Base-by-base conservation (phyloP, 164 flowering plant species). In the Nymphaea thermarum region DNA sequence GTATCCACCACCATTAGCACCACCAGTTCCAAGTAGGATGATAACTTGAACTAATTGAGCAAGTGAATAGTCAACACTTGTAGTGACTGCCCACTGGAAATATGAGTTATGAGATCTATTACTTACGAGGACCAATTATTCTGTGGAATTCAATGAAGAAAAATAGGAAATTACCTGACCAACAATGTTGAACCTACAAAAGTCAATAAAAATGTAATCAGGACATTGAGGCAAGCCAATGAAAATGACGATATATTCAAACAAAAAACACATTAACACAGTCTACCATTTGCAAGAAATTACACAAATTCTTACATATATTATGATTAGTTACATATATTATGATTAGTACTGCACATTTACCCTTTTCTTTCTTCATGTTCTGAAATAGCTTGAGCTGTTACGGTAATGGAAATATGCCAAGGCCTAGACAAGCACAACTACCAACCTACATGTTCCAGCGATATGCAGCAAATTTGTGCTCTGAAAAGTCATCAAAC, bases 41-140 rank as follows among this genome's bases (percentile, higher is more conserved):
- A 94, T 94, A 72, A 94, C 97, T 76, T 88, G 88, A 80, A 94
- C 80, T 77, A 94, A 73, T 82, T 87, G 87, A 16, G 98, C 97
- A 43, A 91, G 89, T 7, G 97, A 91, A 78, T 76, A 94, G 77
- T 91, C 96, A 4, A 91, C 72, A 75, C 98, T 94, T 6, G 98
- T 82, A 10, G 98, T 94, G n/a, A 89, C 92, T 44, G 98, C 96
- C 98, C 98, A 94, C 98, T 94, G 96, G 85, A 87, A 65, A 81
- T 25, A 63, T 65, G 45, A 64, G 36, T 73, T 64, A 41, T 17
- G 8, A 17, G 36, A 12, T 62, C 4, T 17, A 62, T 51, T 62
- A 5, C 64, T 12, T 17, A 7, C 5, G 15, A 51, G 57, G 14
- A 41, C 18, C 42, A 62, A 62, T 0, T 62, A 62, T 41, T 11